Percentiles rank a stretch among this genome's conserved stretches.
Evolutionary conservation across 1,139 yeast species (phyloP).

Genomic region (Barnettozyma hawaiiensis): DNA sequence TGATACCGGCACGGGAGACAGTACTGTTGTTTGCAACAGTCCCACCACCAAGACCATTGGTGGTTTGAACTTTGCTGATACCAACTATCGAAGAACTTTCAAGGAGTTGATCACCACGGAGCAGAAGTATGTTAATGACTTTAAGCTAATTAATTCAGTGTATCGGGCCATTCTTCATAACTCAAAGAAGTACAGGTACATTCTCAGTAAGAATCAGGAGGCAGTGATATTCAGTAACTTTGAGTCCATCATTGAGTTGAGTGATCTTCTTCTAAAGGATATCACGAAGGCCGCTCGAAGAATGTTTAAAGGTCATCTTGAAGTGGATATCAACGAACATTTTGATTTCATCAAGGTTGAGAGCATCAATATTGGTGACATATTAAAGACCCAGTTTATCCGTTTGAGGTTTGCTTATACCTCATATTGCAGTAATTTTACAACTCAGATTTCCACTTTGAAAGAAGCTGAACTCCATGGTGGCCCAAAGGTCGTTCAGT

Average conservation of each 20-base stretch:
- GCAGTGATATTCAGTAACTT: conserved; percentile 32
- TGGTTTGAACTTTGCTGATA: conserved; percentile 7
- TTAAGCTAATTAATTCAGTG: conserved; percentile 25
- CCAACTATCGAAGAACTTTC: conserved; percentile 22
- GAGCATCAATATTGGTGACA: conserved; percentile 26
- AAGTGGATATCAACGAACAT: conserved; percentile 13
- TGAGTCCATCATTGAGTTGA: conserved; percentile 31
- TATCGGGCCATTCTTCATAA: conserved; percentile 27
- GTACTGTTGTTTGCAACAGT: conserved; percentile 11
- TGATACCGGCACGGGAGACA: neutral
- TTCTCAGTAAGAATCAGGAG: conserved; percentile 28
- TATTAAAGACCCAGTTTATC: conserved; percentile 26
- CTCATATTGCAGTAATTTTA: conserved; percentile 18
- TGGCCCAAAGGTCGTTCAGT: conserved; percentile 23
- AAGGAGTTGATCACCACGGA: conserved; percentile 27
- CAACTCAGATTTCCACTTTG: conserved; percentile 16
- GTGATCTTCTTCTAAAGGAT: conserved; percentile 25
- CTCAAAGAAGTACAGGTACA: conserved; percentile 23
- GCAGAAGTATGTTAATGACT: conserved; percentile 22
- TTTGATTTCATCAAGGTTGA: conserved; percentile 10
- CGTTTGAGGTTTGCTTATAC: conserved; percentile 18
- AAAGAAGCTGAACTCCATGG: conserved; percentile 8
- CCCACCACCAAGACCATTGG: conserved; percentile 15
- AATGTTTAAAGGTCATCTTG: conserved; percentile 12
- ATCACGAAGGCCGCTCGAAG: conserved; percentile 13